Base-by-base conservation (phyloP, 2,329 filamentous ascomycete species). In the Coniella vitis region DNA sequence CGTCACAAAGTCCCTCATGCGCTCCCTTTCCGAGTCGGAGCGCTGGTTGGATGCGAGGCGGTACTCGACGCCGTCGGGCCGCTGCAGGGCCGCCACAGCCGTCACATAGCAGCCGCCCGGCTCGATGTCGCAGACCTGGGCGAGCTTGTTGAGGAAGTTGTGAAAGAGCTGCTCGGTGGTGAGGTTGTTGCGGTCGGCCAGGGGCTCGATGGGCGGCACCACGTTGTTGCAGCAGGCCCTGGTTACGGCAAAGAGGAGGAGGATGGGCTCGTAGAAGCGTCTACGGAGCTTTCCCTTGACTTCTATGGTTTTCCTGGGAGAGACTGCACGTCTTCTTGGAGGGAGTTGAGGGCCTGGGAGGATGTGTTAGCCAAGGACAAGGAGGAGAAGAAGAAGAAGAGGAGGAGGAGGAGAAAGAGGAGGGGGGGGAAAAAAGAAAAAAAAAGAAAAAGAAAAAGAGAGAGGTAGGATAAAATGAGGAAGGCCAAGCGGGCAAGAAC, bases 41-140 rank as follows among this genome's bases (percentile, higher is more conserved):
- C 60, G 55, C 12, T 55, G 45, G 38, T 64, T 65, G 5, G 61
- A 64, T 3, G 59, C 57, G 36, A 65, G 55, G 14, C 57, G 53
- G 48, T 63, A 64, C 29, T 63, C 47, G 12, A 61, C 51, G 2
- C 31, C 38, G 7, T 58, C 61, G 1, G 56, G 53, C 4, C 39
- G 38, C 20, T 59, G 45, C 8, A 64, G 54, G 1, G 61, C 50
- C 8, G 50, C 56, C 22, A 58, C 48, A 4, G 61, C 55, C 4
- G 59, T 63, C 13, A 63, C 56, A 1, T 58, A 60, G 4, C 51
- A 50, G 4, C 58, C 60, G 4, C 52, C 44, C 2, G 31, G 44
- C n/a, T 49, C 45, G 48, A 22, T 59, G 52, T 62, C 58, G 46
- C 61, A 64, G 12, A 64, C 55, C 22, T 62, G 61, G 9, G 41